These are phyloP conservation scores for Cyberlindnera americana DNA, from an alignment of 805 yeast species.

Conservation along the genomic window DNA sequence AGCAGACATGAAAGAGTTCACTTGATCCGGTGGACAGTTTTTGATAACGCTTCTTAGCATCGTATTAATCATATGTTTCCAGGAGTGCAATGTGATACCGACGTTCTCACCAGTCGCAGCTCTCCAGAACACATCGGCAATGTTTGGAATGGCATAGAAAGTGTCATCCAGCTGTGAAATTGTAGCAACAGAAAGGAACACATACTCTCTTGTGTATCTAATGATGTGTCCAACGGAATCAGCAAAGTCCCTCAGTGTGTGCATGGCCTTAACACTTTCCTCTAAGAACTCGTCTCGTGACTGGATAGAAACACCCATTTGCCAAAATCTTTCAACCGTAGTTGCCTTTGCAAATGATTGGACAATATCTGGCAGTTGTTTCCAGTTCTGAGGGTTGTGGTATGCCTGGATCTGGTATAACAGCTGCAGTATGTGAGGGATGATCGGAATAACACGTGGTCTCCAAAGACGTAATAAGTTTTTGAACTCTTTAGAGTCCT, in stretches of 20 bases:
- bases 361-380: conserved; percentile 79
- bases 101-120: conserved; percentile 71
- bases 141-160: conserved; percentile 77
- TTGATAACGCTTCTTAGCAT: conserved; percentile 83
- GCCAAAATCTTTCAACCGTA: conserved; percentile 96
- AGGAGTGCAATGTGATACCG: conserved; percentile 90
- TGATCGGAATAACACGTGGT: conserved; percentile 86
- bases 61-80: conserved; percentile 94
- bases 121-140: conserved; percentile 73
- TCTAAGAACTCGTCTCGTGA: conserved; percentile 91
- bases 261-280: conserved; percentile 91
- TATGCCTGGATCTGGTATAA: conserved; percentile 90
- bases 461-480: conserved; percentile 75
- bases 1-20: conserved; percentile 66
- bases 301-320: conserved; percentile 93
- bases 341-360: conserved; percentile 88
- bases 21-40: conserved; percentile 75
- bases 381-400: conserved; percentile 92
- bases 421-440: conserved; percentile 86
- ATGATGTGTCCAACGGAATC: conserved; percentile 96
- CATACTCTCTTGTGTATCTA: conserved; percentile 93
- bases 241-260: conserved; percentile 92
- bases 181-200: conserved; percentile 84
- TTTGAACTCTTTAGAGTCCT: conserved; percentile 69
- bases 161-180: conserved; percentile 88